Evolutionary conservation across 495 filamentous ascomycete genomes (phyloP).

Genomic region (Astrothelium macrocarpum): DNA sequence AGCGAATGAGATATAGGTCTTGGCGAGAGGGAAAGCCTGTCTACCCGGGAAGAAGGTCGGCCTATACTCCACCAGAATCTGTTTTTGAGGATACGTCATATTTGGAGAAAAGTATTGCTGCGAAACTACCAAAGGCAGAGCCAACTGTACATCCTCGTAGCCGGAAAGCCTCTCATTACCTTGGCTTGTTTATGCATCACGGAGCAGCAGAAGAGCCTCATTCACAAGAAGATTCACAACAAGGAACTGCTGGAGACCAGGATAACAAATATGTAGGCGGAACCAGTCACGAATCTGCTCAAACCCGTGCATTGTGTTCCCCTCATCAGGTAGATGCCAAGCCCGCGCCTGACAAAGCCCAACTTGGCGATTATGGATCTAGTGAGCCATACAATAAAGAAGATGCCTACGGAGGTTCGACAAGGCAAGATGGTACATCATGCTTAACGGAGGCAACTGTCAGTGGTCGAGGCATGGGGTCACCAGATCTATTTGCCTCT

Average conservation of each 20-base stretch:
- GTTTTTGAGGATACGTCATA: conserved; percentile 15
- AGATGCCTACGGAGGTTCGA: background rate
- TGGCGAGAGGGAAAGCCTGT: conserved; percentile 33
- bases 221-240: background rate
- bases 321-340: background rate
- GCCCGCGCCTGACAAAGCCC: background rate
- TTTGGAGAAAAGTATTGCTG: conserved; percentile 78
- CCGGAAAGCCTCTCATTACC: conserved; percentile 85
- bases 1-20: conserved; percentile 29
- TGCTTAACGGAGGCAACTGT: background rate
- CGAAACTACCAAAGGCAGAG: conserved; percentile 66
- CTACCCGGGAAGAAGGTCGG: background rate
- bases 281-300: background rate
- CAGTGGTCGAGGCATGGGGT: background rate
- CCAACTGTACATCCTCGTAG: conserved; percentile 62
- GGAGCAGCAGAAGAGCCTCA: conserved; percentile 38
- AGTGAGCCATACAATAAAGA: background rate
- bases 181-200: conserved; percentile 89
- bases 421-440: background rate
- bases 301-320: background rate
- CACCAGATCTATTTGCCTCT: background rate
- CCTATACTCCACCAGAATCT: background rate
- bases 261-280: background rate
- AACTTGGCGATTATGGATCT: background rate
- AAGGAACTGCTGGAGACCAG: background rate